phyloP scores from a whole-genome alignment of 2,329 filamentous ascomycete genomes.

The Cladosporium halotolerans region DNA sequence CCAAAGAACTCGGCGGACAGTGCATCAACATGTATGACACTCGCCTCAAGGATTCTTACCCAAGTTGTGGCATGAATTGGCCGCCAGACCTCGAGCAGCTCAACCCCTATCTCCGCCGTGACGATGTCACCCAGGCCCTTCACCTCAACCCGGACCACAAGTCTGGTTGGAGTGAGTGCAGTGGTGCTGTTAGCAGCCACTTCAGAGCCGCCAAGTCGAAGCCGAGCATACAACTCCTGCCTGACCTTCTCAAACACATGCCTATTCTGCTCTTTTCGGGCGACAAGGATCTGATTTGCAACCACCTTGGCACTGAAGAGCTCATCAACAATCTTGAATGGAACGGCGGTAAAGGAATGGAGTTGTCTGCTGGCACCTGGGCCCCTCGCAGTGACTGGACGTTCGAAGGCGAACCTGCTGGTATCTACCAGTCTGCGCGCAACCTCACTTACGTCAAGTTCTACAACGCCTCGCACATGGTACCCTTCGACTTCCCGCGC shows the following conservation, averaged over 20 bases:
- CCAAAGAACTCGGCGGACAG: slow-evolving; percentile 45
- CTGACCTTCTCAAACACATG: slow-evolving; percentile 68
- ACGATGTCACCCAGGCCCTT: slow-evolving; percentile 72
- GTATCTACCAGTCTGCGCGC: slow-evolving; percentile 88
- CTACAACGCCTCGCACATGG: slow-evolving; percentile 96
- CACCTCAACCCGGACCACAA: slow-evolving; percentile 77
- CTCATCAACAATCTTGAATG: slow-evolving; percentile 86
- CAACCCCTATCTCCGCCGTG: slow-evolving; percentile 74
- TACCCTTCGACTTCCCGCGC: slow-evolving; percentile 86
- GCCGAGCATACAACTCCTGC: slow-evolving; percentile 68
- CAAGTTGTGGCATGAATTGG: slow-evolving; percentile 96
- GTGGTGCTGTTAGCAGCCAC: slow-evolving; percentile 64
- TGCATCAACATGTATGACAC: slow-evolving; percentile 98
- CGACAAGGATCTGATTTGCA: slow-evolving; percentile 92
- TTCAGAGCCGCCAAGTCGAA: slow-evolving; percentile 67
- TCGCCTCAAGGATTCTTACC: slow-evolving; percentile 70
- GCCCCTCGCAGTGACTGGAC: slow-evolving; percentile 91
- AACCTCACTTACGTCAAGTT: slow-evolving; percentile 95
- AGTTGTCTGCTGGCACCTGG: slow-evolving; percentile 77
- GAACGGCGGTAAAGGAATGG: slow-evolving; percentile 88
- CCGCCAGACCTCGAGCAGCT: slow-evolving; percentile 75
- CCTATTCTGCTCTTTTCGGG: slow-evolving; percentile 86
- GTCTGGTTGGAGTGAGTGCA: slow-evolving; percentile 89
- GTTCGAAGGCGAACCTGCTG: slow-evolving; percentile 80
- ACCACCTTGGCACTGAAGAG: slow-evolving; percentile 88